Base-by-base conservation (phyloP, 2,329 filamentous ascomycete species). In the Zasmidium cellare region DNA sequence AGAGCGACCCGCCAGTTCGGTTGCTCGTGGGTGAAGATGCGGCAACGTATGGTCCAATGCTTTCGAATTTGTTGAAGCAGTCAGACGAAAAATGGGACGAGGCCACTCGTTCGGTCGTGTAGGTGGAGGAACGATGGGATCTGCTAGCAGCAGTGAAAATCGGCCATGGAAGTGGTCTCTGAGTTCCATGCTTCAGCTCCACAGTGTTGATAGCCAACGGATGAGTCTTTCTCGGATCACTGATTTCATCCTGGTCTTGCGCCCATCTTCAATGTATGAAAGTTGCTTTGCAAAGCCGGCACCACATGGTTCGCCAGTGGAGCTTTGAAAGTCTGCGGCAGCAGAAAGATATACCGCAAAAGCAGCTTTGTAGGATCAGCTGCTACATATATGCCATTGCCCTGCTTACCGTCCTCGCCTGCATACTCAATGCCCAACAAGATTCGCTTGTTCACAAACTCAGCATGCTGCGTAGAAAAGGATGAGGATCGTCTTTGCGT, bases 1-100 rank as follows among this genome's bases (percentile, higher is more conserved):
- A 97, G 76, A 97, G 97, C 74, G 97, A 96, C 73, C 97, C 93
- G 69, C 94, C 93, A 64, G 97, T 97, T 53, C 93, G 89, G 71
- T 97, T 23, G 16, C 19, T 49, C 7, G 19, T 49, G 20, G 46
- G 46, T 14, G 20, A 28, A 18, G 46, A 49, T 25, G 46, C 46
- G 46, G 9, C 16, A 2, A 5, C 9, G 19, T 24, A 25, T 25
- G 46, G 19, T 3, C 9, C 6, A 16, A 49, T 49, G 22, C 14
- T 49, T 2, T 23, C 46, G 22, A 18, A 28, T 23, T 3, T 7
- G 19, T 28, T 25, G 46, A 49, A 25, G 46, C 9, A 25, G 19
- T 19, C 25, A 22, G 24, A 28, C 44, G 35, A 57, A 22, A 28
- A 25, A 18, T 49, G 46, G 46, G 18, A 23, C 11, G 20, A 24